Conservation (phyloP, 2,329 filamentous ascomycete genomes). For the Phoma sp. region DNA sequence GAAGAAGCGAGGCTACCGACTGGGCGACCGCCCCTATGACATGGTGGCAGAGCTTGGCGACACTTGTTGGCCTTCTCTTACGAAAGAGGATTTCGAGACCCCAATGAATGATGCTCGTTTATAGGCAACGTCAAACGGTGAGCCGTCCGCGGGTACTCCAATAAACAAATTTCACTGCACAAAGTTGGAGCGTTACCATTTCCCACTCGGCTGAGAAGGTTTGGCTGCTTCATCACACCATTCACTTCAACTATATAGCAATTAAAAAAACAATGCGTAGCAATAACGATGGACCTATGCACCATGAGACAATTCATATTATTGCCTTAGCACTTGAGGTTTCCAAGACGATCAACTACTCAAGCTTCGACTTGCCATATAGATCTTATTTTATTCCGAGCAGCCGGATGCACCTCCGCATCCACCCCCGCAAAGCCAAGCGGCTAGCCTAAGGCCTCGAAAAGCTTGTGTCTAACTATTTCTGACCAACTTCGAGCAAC, state of each 20-base stretch:
- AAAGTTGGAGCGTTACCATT: too few relatives aligned
- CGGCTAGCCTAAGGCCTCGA: neutral
- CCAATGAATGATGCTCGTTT: too few relatives aligned
- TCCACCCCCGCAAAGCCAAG: neutral
- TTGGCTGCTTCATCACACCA: too few relatives aligned
- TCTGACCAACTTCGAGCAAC: neutral
- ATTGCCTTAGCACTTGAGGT: neutral
- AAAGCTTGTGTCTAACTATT: constrained; percentile 4
- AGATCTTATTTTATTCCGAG: neutral
- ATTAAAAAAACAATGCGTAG: too few relatives aligned
- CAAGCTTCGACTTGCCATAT: neutral
- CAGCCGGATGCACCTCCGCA: constrained; percentile 2
- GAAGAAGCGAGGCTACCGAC: neutral
- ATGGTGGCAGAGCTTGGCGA: neutral
- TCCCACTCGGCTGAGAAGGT: too few relatives aligned
- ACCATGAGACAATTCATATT: neutral
- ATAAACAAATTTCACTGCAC: too few relatives aligned
- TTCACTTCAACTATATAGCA: too few relatives aligned
- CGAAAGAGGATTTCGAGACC: neutral
- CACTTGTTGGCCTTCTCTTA: neutral
- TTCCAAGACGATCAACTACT: neutral
- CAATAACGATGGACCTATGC: neutral
- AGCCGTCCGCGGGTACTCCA: too few relatives aligned
- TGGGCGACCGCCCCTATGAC: neutral
- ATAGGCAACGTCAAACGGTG: too few relatives aligned